Percentiles rank a stretch among this genome's conserved stretches.
Evolutionary conservation across 495 filamentous ascomycete species (phyloP).

Genomic region (Xylaria grammica): DNA sequence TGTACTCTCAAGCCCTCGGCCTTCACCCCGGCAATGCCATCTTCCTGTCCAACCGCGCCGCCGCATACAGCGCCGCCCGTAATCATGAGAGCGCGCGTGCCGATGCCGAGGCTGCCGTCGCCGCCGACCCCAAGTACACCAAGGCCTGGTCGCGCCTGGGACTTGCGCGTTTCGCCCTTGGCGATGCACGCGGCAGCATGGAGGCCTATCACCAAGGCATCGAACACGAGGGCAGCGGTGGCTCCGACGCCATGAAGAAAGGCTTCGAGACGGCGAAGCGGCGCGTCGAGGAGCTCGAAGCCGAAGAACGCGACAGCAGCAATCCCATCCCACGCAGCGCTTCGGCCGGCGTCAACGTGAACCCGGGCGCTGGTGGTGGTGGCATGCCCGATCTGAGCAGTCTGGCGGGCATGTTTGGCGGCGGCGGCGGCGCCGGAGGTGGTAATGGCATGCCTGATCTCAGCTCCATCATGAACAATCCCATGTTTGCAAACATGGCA

Average conservation of each 20-base stretch:
- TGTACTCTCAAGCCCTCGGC: conserved; percentile 83
- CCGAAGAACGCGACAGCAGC: conserved; percentile 39
- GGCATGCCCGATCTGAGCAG: conserved; percentile 42
- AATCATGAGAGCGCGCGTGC: conserved; percentile 79
- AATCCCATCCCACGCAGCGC: conserved; percentile 57
- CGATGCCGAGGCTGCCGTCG: conserved; percentile 88
- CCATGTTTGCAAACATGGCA: conserved; percentile 95
- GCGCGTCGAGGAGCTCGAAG: conserved; percentile 74
- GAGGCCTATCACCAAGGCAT: conserved; percentile 95
- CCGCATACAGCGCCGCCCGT: conserved; percentile 79
- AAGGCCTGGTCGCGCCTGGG: conserved; percentile 96
- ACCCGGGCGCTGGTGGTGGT: conserved; percentile 59
- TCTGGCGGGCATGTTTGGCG: conserved; percentile 30
- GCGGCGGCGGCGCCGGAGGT: conserved; percentile 59
- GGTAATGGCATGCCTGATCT: conserved; percentile 90
- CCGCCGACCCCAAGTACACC: conserved; percentile 87
- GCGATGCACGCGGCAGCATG: conserved; percentile 87
- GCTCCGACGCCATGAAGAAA: conserved; percentile 87
- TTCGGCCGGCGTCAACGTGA: conserved; percentile 58
- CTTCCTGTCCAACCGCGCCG: conserved; percentile 96
- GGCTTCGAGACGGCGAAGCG: conserved; percentile 90
- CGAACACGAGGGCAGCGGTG: conserved; percentile 90
- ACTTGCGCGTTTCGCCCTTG: conserved; percentile 85
- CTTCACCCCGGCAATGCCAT: conserved; percentile 87
- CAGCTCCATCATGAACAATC: conserved; percentile 87